Percentiles rank a stretch among this genome's conserved stretches.
phyloP scores from a whole-genome alignment of 305 asterid species.

The Fraxinus baroniana region DNA sequence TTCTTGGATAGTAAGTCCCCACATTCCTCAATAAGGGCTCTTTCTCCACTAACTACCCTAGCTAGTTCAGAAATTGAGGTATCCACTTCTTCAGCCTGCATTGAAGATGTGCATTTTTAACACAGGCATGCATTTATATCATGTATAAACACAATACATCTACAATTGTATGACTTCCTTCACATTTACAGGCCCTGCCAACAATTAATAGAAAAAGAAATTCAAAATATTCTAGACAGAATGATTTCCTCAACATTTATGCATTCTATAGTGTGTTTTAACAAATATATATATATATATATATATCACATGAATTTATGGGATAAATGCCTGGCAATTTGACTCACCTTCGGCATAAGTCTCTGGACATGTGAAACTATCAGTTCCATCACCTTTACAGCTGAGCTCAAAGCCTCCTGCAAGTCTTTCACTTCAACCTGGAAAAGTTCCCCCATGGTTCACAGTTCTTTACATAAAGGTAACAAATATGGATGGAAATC shows the following conservation, averaged over 20 bases:
- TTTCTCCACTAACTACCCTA: conserved; percentile 57
- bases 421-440: conserved; percentile 62
- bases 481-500: background rate
- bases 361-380: conserved; percentile 43
- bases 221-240: background rate
- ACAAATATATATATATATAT: background rate
- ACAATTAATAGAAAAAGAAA: background rate
- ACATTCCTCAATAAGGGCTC: conserved; percentile 65
- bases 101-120: background rate
- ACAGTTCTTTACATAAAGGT: conserved; percentile 1
- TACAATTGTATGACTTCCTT: background rate
- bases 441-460: conserved; percentile 5
- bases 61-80: conserved; percentile 58
- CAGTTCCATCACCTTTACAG: conserved; percentile 58
- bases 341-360: conserved; percentile 54
- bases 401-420: conserved; percentile 61
- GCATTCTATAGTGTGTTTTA: background rate
- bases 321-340: background rate
- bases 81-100: conserved; percentile 78
- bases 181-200: background rate
- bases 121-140: background rate
- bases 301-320: background rate
- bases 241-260: background rate
- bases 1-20: conserved; percentile 51
- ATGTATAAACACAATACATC: background rate